A percentile compares a stretch with the other conserved stretches of the same genome.
These are phyloP conservation scores for Boletus huronensis DNA, from an alignment of 768 basidiomycete genomes.

Conservation along the genomic window DNA sequence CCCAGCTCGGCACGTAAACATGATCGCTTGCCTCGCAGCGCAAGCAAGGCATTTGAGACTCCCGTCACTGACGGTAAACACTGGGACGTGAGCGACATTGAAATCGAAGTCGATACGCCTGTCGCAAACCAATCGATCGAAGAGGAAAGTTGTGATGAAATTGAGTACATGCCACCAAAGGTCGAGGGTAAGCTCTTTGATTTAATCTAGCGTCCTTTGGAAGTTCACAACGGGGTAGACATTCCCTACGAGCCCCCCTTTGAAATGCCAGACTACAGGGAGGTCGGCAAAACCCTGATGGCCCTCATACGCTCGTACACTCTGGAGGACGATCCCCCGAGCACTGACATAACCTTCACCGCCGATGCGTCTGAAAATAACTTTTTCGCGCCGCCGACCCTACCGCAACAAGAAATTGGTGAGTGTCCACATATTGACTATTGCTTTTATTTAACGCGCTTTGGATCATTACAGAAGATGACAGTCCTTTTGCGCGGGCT, in stretches of 20 bases:
- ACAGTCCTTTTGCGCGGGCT: constrained; percentile 24
- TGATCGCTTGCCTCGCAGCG: constrained; percentile 51
- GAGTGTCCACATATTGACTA: not conserved
- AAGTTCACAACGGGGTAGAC: constrained; percentile 27
- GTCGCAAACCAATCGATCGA: constrained; percentile 22
- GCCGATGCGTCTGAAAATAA: constrained; percentile 15
- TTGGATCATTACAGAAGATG: constrained; percentile 21
- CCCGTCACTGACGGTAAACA: constrained; percentile 62
- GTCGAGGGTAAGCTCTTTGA: constrained; percentile 39
- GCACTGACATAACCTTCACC: constrained; percentile 19
- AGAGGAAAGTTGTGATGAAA: constrained; percentile 42
- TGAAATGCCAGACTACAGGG: constrained; percentile 48
- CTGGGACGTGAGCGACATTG: constrained; percentile 72
- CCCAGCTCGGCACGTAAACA: constrained; percentile 71
- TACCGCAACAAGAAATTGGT: constrained; percentile 26
- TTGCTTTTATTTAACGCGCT: not conserved
- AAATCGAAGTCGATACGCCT: constrained; percentile 31
- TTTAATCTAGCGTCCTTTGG: not conserved
- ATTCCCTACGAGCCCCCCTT: constrained; percentile 44
- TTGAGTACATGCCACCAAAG: constrained; percentile 55
- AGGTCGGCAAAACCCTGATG: constrained; percentile 37
- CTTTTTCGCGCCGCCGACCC: constrained; percentile 19
- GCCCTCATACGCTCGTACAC: constrained; percentile 34
- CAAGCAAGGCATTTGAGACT: constrained; percentile 56
- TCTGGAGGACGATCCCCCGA: constrained; percentile 32